phyloP scores from a whole-genome alignment of 108 stramenopile species.

The Cyclostephanos tholiformis region DNA sequence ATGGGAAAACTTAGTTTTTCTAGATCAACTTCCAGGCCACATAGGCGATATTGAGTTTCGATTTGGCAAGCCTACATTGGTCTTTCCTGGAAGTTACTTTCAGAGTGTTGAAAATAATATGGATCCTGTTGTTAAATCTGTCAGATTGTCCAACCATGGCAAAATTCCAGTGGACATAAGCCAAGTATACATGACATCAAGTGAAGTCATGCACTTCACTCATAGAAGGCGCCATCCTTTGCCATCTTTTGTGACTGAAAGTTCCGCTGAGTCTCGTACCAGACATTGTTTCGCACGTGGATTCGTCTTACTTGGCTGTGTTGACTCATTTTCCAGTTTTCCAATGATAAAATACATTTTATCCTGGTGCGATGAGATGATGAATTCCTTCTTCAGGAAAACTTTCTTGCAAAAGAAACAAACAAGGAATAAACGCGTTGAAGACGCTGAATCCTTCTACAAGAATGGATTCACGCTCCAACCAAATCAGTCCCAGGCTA shows the following conservation, averaged over 20 bases:
- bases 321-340: not conserved
- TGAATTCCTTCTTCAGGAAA: slow-evolving; percentile 1
- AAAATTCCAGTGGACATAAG: slow-evolving; percentile 52
- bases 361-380: slow-evolving; percentile 8
- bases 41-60: slow-evolving; percentile 76
- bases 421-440: not conserved
- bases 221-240: slow-evolving; percentile 30
- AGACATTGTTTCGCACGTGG: slow-evolving; percentile 42
- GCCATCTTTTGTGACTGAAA: slow-evolving; percentile 3
- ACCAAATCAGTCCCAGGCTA: slow-evolving; percentile 64
- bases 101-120: not conserved
- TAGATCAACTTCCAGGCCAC: slow-evolving; percentile 51
- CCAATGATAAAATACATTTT: slow-evolving; percentile 7
- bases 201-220: slow-evolving; percentile 45
- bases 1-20: slow-evolving; percentile 71
- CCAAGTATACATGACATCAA: slow-evolving; percentile 50
- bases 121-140: slow-evolving; percentile 56
- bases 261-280: not conserved
- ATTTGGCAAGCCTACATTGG: slow-evolving; percentile 63
- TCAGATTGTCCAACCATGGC: slow-evolving; percentile 71
- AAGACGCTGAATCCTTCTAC: slow-evolving; percentile 28
- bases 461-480: slow-evolving; percentile 52
- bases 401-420: not conserved
- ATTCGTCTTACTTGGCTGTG: slow-evolving; percentile 56
- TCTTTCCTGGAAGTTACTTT: slow-evolving; percentile 61